Conservation (phyloP, 164 flowering plant genomes). For the Brasenia schreberi region DNA sequence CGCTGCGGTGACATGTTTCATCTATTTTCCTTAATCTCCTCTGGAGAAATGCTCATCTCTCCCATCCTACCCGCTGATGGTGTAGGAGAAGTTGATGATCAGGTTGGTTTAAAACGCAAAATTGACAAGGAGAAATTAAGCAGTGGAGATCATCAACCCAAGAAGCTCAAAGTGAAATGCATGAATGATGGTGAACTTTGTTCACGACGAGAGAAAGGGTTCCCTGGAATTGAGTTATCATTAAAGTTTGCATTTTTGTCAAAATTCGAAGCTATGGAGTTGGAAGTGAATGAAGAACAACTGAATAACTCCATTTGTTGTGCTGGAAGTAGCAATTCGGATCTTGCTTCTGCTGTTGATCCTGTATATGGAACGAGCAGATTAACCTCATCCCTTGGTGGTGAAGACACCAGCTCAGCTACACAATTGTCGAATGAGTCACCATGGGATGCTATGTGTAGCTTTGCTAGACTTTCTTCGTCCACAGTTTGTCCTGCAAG, state of each 20-base stretch:
- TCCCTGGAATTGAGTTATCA: constrained; percentile 68
- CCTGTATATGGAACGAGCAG: constrained; percentile 8
- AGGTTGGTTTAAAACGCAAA: constrained; percentile 40
- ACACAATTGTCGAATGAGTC: constrained; percentile 16
- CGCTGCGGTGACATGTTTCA: constrained; percentile 78
- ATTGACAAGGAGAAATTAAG: constrained; percentile 23
- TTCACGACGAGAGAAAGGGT: constrained; percentile 80
- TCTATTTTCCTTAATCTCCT: constrained; percentile 56
- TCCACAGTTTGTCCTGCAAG: constrained; percentile 16
- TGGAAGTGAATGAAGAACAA: background rate
- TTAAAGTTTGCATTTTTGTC: constrained; percentile 27
- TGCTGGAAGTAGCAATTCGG: background rate
- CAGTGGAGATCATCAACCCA: constrained; percentile 11
- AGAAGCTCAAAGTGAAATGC: constrained; percentile 30
- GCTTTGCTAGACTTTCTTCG: constrained; percentile 26
- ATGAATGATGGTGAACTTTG: constrained; percentile 38
- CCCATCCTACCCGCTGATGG: constrained; percentile 78
- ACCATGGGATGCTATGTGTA: constrained; percentile 59
- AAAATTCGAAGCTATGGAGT: constrained; percentile 20
- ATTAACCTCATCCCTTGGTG: constrained; percentile 11
- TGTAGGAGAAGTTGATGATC: constrained; percentile 75
- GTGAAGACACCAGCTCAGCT: constrained; percentile 6
- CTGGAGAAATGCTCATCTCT: constrained; percentile 48
- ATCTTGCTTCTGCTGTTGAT: background rate
- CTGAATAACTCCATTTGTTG: background rate